Base-by-base conservation (phyloP, 345 rosid genomes). In the Noccaea caerulescens region DNA sequence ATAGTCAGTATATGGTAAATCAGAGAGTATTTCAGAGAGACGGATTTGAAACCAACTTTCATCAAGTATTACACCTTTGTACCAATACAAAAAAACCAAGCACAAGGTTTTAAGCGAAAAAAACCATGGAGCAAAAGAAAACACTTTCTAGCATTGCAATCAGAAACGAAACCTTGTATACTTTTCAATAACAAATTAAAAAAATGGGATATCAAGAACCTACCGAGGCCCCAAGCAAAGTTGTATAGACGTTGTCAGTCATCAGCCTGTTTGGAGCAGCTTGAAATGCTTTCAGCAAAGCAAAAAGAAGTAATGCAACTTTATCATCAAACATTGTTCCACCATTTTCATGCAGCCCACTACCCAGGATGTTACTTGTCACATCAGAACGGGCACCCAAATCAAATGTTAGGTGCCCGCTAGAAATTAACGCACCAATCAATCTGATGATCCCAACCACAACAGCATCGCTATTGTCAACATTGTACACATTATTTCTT, bases 191-290 rank as follows among this genome's bases (percentile, higher is more conserved):
- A 13, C 16, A 46, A 23, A 63, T 33, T 25, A 57, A 39, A 38
- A 33, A 70, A 63, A 56, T 39, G 20, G 41, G 7, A 47, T 41
- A 18, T 62, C 46, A 76, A 69, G 65, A 63, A 34, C 87, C 71
- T 89, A 89, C 99, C 94, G 98, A 89, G 78, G 98, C 98, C 68
- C 93, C 98, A 63, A 95, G 82, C 80, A 95, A 80, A 79, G 99
- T 88, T 60, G 84, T 84, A 78, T 90, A 95, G 46, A 89, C 93
- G 73, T 83, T 88, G 73, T 76, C 79, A 10, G 98, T 92, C 93
- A 95, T 74, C 64, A 95, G 93, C 85, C 92, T 88, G 42, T 80
- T 90, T 63, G 98, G 96, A 71, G 97, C 98, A 50, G 97, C 88
- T 79, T 87, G 97, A 80, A 95, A 88, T 71, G 92, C 92, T 82